phyloP scores from a whole-genome alignment of 2,329 filamentous ascomycete genomes.

The Ustulina deusta region DNA sequence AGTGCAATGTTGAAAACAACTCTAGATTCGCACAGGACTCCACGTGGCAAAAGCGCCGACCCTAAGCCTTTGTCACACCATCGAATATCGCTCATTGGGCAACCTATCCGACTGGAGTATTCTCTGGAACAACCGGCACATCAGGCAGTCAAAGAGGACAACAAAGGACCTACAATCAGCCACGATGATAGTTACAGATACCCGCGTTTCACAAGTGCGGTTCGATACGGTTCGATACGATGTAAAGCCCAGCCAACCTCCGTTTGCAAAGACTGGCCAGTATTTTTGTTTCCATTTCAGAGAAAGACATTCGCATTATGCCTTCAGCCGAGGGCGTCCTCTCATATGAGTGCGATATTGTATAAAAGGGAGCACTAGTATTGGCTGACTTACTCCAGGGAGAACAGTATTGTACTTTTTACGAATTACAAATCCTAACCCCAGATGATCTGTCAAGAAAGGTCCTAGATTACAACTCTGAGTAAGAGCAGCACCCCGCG shows the following conservation, averaged over 20 bases:
- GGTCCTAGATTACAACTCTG: neutral
- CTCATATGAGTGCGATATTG: neutral
- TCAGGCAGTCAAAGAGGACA: no score
- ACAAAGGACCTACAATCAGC: no score
- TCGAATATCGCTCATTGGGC: no score
- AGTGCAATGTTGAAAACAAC: neutral
- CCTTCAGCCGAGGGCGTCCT: neutral
- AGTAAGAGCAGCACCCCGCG: neutral
- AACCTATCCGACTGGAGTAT: no score
- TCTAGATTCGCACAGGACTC: no score
- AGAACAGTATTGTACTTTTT: neutral
- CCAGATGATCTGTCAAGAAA: neutral
- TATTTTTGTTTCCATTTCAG: neutral
- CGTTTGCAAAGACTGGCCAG: neutral
- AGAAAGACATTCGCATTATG: neutral
- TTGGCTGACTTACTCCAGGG: neutral
- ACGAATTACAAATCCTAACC: neutral
- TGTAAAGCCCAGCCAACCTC: no score
- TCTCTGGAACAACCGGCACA: no score
- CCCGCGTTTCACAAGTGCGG: no score
- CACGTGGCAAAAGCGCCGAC: no score
- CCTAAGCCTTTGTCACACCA: no score
- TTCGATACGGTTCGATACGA: no score
- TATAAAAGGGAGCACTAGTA: neutral
- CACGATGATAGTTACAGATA: no score